Conservation (phyloP, 371 early-diverging fungal genomes). For the Funneliformis caledonium region DNA sequence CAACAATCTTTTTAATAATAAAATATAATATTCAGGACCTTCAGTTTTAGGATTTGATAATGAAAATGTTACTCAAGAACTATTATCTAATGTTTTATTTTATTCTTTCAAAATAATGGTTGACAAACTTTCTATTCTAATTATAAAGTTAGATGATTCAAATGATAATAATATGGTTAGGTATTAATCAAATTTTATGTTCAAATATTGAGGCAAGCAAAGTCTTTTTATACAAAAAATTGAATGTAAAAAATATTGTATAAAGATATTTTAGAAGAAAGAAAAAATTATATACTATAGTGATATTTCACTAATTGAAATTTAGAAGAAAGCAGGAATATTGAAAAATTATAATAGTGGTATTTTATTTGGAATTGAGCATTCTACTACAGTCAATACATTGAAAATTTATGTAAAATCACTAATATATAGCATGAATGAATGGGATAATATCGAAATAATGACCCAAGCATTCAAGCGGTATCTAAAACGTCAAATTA, state of each 20-base stretch:
- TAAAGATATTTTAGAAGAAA: background rate
- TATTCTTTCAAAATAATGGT: background rate
- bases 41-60: background rate
- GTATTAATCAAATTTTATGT: background rate
- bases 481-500: background rate
- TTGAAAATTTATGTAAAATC: background rate
- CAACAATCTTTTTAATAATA: too few relatives aligned
- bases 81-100: background rate
- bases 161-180: background rate
- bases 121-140: background rate
- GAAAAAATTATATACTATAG: background rate
- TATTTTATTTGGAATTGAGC: background rate
- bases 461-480: background rate
- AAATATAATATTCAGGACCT: too few relatives aligned
- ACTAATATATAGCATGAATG: background rate
- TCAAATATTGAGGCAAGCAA: background rate
- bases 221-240: slow-evolving; percentile 14
- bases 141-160: background rate
- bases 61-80: background rate
- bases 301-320: background rate
- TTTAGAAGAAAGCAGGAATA: background rate
- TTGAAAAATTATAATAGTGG: slow-evolving; percentile 9
- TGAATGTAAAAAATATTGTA: background rate
- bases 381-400: background rate
- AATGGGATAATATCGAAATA: background rate